phyloP scores from a whole-genome alignment of 257 asterid genomes.

The Solanum clarkiae region DNA sequence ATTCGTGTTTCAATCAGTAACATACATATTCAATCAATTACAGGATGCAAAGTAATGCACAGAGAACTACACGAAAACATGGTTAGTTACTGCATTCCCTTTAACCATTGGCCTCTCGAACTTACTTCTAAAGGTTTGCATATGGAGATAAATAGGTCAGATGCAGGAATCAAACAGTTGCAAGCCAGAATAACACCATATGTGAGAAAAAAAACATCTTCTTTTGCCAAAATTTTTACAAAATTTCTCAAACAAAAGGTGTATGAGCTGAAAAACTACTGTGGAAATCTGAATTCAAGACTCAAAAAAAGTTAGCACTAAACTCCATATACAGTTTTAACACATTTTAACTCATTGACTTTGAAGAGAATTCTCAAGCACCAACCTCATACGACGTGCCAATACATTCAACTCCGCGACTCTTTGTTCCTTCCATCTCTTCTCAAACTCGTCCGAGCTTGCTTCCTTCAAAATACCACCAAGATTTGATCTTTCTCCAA shows the following conservation, averaged over 20 bases:
- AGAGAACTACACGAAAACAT: background rate
- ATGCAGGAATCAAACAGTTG: background rate
- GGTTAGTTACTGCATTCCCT: background rate
- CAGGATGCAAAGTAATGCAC: background rate
- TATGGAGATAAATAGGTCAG: background rate
- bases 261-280: background rate
- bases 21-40: background rate
- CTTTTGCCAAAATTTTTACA: background rate
- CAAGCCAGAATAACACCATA: background rate
- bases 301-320: background rate
- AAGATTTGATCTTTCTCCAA: constrained; percentile 1
- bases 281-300: background rate
- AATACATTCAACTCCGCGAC: constrained; percentile 59
- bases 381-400: constrained; percentile 58
- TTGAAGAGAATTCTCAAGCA: constrained; percentile 40
- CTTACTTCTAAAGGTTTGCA: background rate
- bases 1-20: background rate
- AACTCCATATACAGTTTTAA: background rate
- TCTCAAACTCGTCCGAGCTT: constrained; percentile 15
- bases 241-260: background rate
- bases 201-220: background rate
- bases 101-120: background rate
- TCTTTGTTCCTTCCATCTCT: constrained; percentile 59
- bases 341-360: constrained; percentile 25
- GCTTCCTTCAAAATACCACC: constrained; percentile 7